Conservation (phyloP, 768 basidiomycete genomes). For the Leccinum disarticulatum region DNA sequence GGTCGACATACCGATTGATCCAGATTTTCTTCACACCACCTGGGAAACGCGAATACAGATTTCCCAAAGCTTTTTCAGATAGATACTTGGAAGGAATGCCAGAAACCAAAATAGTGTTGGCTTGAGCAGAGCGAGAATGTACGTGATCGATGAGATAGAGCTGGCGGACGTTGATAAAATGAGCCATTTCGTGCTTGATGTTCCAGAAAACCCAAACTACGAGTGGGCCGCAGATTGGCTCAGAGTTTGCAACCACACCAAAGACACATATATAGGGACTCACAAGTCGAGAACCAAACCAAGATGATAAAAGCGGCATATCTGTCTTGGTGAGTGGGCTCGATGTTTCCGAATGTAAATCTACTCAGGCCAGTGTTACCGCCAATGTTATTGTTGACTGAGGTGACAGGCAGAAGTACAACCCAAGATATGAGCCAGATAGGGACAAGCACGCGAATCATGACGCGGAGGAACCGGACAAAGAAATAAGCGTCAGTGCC, state of each 20-base stretch:
- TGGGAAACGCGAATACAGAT: constrained; percentile 79
- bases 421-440: constrained; percentile 92
- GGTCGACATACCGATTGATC: constrained; percentile 69
- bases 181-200: constrained; percentile 74
- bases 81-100: constrained; percentile 83
- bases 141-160: constrained; percentile 71
- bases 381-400: constrained; percentile 47
- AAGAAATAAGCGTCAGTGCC: constrained; percentile 94
- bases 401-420: constrained; percentile 75
- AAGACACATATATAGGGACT: constrained; percentile 26
- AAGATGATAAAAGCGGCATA: constrained; percentile 80
- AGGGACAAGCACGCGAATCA: constrained; percentile 79
- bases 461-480: constrained; percentile 84
- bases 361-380: constrained; percentile 58
- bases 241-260: background rate
- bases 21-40: constrained; percentile 91
- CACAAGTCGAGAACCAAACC: constrained; percentile 77
- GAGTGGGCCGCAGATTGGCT: background rate
- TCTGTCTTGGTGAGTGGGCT: constrained; percentile 46
- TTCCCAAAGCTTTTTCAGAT: constrained; percentile 60
- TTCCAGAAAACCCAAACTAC: constrained; percentile 85
- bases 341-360: constrained; percentile 84
- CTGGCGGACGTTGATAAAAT: constrained; percentile 81
- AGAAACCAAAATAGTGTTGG: constrained; percentile 87
- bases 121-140: constrained; percentile 79